Evolutionary conservation across 169 alveolate species (phyloP).

Genomic region (Eimeria nieschulzi): DNA sequence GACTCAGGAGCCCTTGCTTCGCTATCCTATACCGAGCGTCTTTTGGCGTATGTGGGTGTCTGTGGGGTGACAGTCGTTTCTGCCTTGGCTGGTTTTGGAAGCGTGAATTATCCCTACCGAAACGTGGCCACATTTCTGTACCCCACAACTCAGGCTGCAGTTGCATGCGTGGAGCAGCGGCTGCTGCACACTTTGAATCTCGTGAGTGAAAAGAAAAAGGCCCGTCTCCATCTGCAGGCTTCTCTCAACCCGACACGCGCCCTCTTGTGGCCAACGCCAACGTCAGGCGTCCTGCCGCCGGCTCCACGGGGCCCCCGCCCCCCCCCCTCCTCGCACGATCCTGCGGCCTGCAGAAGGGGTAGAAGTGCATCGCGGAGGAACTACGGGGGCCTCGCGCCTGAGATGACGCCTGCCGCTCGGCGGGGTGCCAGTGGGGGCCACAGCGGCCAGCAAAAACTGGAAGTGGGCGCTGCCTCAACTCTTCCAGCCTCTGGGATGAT

Average conservation of each 20-base stretch:
- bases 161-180: slow-evolving; percentile 63
- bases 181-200: slow-evolving; percentile 56
- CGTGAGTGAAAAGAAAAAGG: slow-evolving; percentile 60
- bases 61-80: slow-evolving; percentile 72
- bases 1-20: slow-evolving; percentile 40
- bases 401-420: not conserved
- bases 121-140: slow-evolving; percentile 62
- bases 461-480: not conserved
- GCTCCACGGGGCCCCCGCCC: not conserved
- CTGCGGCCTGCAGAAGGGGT: not conserved
- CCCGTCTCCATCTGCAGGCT: slow-evolving; percentile 41
- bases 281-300: slow-evolving; percentile 35
- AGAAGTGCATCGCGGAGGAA: not conserved
- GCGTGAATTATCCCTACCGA: slow-evolving; percentile 63
- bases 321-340: not conserved
- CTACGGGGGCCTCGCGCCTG: slow-evolving; percentile 3
- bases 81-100: slow-evolving; percentile 74
- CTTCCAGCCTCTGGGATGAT: not conserved
- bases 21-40: slow-evolving; percentile 66
- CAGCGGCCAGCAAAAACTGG: not conserved
- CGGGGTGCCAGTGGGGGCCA: not conserved
- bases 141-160: slow-evolving; percentile 51
- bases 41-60: slow-evolving; percentile 70
- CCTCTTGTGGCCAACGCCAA: slow-evolving; percentile 59
- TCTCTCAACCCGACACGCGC: slow-evolving; percentile 55